A percentile compares a stretch with the other conserved stretches of the same genome.
Evolutionary conservation across 805 yeast species (phyloP).

Genomic region (Teunomyces stri): DNA sequence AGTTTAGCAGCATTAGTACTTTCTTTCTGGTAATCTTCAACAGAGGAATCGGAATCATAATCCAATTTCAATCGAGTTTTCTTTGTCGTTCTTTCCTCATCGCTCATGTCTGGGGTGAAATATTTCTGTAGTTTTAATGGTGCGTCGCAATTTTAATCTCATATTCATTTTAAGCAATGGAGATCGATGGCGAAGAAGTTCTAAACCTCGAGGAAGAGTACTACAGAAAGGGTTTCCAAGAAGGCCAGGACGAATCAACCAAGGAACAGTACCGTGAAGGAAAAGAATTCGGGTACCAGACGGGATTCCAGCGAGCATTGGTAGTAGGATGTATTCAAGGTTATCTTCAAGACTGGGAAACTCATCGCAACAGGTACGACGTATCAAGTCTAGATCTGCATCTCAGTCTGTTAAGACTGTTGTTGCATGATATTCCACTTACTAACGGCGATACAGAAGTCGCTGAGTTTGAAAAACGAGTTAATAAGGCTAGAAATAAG

Average conservation of each 20-base stretch:
- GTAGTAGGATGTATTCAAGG: conserved; percentile 68
- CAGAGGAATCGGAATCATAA: conserved; percentile 27
- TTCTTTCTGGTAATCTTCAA: conserved; percentile 12
- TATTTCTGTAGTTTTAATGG: not conserved
- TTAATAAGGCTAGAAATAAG: conserved; percentile 59
- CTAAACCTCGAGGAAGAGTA: conserved; percentile 58
- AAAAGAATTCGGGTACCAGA: conserved; percentile 77
- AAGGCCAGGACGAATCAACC: conserved; percentile 65
- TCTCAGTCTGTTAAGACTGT: conserved; percentile 29
- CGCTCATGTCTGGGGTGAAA: not conserved
- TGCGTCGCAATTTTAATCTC: not conserved
- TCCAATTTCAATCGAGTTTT: conserved; percentile 1
- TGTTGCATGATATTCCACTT: conserved; percentile 11
- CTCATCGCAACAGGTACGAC: conserved; percentile 15
- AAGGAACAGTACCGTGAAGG: conserved; percentile 69
- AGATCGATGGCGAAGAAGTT: conserved; percentile 45
- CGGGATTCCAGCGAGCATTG: conserved; percentile 69
- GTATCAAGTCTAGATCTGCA: conserved; percentile 18
- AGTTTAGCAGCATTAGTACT: conserved; percentile 3
- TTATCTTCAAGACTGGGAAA: conserved; percentile 39
- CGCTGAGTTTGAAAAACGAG: conserved; percentile 48
- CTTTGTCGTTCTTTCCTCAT: not conserved
- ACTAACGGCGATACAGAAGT: conserved; percentile 57
- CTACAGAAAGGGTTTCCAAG: conserved; percentile 67
- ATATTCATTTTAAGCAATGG: conserved; percentile 17